Base-by-base conservation (phyloP, 1,284 basidiomycete species). In the Irpex rosettiformis region DNA sequence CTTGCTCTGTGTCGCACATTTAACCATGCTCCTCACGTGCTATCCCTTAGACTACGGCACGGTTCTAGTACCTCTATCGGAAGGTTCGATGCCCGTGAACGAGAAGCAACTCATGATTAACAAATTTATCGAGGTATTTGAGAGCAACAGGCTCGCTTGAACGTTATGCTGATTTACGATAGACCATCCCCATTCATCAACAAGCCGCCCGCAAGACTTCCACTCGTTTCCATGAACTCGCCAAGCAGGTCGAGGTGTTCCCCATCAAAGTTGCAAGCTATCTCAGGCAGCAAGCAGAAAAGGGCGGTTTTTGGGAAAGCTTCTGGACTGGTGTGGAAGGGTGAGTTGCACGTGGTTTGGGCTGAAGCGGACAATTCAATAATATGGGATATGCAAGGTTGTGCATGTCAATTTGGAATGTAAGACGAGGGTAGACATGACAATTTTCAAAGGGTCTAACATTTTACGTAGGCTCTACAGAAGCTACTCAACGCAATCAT, bases 41-140 rank as follows among this genome's bases (percentile, higher is more conserved):
- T 37, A 24, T 21, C n/a, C 4, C 24, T 10, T 54, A 70, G 70
- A 69, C 30, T 72, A 67, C 56, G 66, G 62, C 18, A 65, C 65
- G 25, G 64, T 70, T 1, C 53, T 72, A 16, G 62, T 70, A 4
- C 70, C 70, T 3, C 57, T 70, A 18, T 67, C 70, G 1, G 62
- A 63, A 42, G 68, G 67, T n/a, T 10, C 27, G 8, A 63, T 72
- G 54, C 60, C 64, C 6, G 7, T 63, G 3, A 57, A 58, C 22
- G 66, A 70, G 63, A 72, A 70, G 67, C 63, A 58, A 27, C 42
- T 69, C n/a, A 70, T 70, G 70, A 68, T 72, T 52, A 66, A 64
- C 54, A 70, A 70, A 54, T 72, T 72, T 58, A 54, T 70, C 16
- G 69, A 70, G 65, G 70, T 68, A 58, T 16, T 27, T 27, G 8